Percentiles rank a stretch among this genome's conserved stretches.
These are phyloP conservation scores for Acorus calamus DNA, from an alignment of 106 monocot species.

Conservation along the genomic window DNA sequence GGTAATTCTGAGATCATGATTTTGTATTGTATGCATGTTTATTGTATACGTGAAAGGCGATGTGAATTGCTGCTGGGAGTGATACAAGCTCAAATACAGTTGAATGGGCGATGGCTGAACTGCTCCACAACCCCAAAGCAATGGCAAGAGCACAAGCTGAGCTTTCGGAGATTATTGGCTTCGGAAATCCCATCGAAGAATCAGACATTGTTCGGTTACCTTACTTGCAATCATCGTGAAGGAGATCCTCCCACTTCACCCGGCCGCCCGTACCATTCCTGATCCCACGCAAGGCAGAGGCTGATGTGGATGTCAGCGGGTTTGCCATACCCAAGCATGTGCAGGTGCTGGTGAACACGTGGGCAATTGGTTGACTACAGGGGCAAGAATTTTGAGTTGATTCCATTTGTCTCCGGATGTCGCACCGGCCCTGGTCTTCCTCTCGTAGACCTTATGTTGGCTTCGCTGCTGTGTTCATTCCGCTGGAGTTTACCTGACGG, in stretches of 20 bases:
- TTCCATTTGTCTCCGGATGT: slow-evolving; percentile 20
- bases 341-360: slow-evolving; percentile 21
- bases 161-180: slow-evolving; percentile 4
- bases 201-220: slow-evolving; percentile 10
- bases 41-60: too few species aligned
- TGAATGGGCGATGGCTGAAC: slow-evolving; percentile 31
- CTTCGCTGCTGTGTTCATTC: slow-evolving; percentile 13
- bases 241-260: slow-evolving; percentile 22
- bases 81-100: slow-evolving; percentile 24
- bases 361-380: slow-evolving; percentile 19
- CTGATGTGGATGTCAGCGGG: slow-evolving; percentile 2
- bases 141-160: slow-evolving; percentile 10
- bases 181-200: neutral
- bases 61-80: slow-evolving; percentile 9
- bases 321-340: slow-evolving; percentile 11
- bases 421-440: slow-evolving; percentile 15
- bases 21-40: neutral
- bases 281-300: slow-evolving; percentile 11
- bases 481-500: slow-evolving; percentile 13
- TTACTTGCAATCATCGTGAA: slow-evolving; percentile 26
- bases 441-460: slow-evolving; percentile 11
- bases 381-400: slow-evolving; percentile 12
- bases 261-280: slow-evolving; percentile 15
- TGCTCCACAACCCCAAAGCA: slow-evolving; percentile 14
- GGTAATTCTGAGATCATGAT: neutral